These are phyloP conservation scores for Lactarius pseudohatsudake DNA, from an alignment of 768 basidiomycete genomes.

Conservation along the genomic window DNA sequence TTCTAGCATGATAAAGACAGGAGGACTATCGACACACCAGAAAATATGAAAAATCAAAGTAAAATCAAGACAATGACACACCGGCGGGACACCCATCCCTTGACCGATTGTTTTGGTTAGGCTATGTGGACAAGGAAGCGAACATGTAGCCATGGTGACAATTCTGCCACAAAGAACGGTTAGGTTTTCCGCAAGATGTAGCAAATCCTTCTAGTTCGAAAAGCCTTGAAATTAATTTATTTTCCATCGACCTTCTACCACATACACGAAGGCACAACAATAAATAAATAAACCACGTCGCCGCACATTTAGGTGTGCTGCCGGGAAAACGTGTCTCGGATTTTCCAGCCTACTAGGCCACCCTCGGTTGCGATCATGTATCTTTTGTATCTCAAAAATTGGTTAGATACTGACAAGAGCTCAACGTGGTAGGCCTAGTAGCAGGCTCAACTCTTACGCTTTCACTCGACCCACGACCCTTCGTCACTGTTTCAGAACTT, in stretches of 20 bases:
- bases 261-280: not conserved
- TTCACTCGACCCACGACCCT: not conserved
- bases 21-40: not conserved
- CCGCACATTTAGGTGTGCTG: not conserved
- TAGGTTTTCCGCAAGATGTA: not conserved
- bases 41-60: not conserved
- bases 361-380: not conserved
- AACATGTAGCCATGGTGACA: not conserved
- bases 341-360: not conserved
- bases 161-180: not conserved
- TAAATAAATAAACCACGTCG: not conserved
- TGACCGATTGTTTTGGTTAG: not conserved
- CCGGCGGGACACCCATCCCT: not conserved
- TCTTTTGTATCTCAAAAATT: not conserved
- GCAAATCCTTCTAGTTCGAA: too few relatives aligned
- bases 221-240: too few relatives aligned
- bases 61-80: not conserved
- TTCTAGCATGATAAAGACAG: not conserved
- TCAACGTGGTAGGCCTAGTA: not conserved
- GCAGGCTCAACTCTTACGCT: not conserved
- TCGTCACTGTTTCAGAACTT: not conserved
- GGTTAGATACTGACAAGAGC: not conserved
- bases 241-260: not conserved
- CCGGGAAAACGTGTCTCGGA: not conserved
- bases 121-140: not conserved